Percentiles rank a stretch among this genome's conserved stretches.
Evolutionary conservation across 179 eudicot species (phyloP).

Genomic region (Sideroxylon spinosum): DNA sequence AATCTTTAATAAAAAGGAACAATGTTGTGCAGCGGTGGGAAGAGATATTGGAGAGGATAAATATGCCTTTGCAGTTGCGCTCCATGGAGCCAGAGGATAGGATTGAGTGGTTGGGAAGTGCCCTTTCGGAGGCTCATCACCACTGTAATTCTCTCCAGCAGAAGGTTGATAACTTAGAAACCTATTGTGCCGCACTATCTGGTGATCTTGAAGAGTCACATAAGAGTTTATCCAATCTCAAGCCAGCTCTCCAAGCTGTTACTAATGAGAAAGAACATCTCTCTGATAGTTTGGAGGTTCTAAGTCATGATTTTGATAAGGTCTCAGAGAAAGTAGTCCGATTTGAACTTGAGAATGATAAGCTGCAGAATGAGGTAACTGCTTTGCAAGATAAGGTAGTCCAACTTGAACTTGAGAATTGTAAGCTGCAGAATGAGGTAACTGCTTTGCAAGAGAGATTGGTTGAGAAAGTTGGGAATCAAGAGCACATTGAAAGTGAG

Average conservation of each 20-base stretch:
- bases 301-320: slow-evolving; percentile 46
- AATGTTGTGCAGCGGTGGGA: slow-evolving; percentile 90
- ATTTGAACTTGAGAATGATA: slow-evolving; percentile 39
- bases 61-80: slow-evolving; percentile 73
- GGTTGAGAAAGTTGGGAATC: slow-evolving; percentile 37
- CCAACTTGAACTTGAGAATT: slow-evolving; percentile 33
- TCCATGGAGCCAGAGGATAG: slow-evolving; percentile 91
- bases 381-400: slow-evolving; percentile 29
- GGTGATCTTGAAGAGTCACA: slow-evolving; percentile 62
- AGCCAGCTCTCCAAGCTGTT: slow-evolving; percentile 43
- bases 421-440: slow-evolving; percentile 47
- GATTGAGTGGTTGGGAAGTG: slow-evolving; percentile 84
- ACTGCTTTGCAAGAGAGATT: slow-evolving; percentile 39
- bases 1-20: slow-evolving; percentile 87
- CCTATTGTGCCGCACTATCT: slow-evolving; percentile 46
- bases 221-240: slow-evolving; percentile 49
- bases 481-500: slow-evolving; percentile 51
- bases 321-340: slow-evolving; percentile 40
- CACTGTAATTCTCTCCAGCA: slow-evolving; percentile 78
- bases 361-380: slow-evolving; percentile 45
- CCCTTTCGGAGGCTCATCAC: slow-evolving; percentile 74
- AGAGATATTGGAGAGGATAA: slow-evolving; percentile 70
- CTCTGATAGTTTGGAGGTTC: slow-evolving; percentile 42
- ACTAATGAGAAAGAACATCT: slow-evolving; percentile 56
- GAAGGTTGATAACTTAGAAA: slow-evolving; percentile 62